phyloP scores from a whole-genome alignment of 495 filamentous ascomycete genomes.

The Annulohypoxylon moriforme region DNA sequence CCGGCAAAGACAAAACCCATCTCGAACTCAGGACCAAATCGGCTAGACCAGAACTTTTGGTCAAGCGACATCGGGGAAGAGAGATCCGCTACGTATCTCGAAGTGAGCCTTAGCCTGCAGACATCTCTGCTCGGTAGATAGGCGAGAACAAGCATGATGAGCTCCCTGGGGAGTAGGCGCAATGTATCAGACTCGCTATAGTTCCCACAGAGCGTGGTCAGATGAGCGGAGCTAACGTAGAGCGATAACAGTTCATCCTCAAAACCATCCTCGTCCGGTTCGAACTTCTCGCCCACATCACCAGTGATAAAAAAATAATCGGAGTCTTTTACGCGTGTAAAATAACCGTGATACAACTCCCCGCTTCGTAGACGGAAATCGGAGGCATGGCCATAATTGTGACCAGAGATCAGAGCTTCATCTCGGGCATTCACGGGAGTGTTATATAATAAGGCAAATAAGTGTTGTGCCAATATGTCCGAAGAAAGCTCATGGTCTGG shows the following conservation, averaged over 20 bases:
- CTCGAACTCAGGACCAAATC: constrained; percentile 17
- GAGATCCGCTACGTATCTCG: constrained; percentile 19
- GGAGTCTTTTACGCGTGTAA: constrained; percentile 1
- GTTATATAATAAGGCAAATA: constrained; percentile 13
- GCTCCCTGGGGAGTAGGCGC: constrained; percentile 21
- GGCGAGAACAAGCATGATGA: constrained; percentile 20
- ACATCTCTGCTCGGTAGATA: constrained; percentile 21
- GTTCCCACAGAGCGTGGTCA: background rate
- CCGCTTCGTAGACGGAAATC: background rate
- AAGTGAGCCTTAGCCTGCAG: constrained; percentile 20
- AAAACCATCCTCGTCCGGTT: constrained; percentile 7
- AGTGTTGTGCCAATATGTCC: constrained; percentile 1
- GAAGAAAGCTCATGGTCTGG: constrained; percentile 2
- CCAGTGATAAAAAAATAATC: constrained; percentile 5
- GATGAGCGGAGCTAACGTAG: background rate
- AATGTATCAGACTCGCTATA: constrained; percentile 4
- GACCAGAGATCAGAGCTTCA: constrained; percentile 5
- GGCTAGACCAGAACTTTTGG: constrained; percentile 18
- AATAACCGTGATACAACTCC: background rate
- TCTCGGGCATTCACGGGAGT: constrained; percentile 2
- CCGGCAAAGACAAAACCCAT: constrained; percentile 22
- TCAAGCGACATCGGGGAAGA: constrained; percentile 1
- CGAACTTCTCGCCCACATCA: constrained; percentile 15
- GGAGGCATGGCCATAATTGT: constrained; percentile 7
- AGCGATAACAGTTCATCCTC: constrained; percentile 11